Evolutionary conservation across 78 protist species (phyloP).

Genomic region (Dictyostelium citrinum): DNA sequence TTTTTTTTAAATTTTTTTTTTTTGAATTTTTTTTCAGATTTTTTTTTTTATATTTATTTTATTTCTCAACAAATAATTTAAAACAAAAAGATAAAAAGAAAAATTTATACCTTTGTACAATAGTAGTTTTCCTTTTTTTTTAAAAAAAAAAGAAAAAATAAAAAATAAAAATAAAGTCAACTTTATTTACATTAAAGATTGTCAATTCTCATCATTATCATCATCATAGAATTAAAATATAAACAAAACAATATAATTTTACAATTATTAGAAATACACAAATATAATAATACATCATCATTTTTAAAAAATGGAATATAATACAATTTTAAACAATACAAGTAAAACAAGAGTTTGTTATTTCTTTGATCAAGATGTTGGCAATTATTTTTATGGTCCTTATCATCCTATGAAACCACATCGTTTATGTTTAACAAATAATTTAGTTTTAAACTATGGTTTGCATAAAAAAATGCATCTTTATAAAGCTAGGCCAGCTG

Average conservation of each 20-base stretch:
- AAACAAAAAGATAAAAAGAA: neutral
- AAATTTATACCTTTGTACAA: neutral
- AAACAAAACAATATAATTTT: neutral
- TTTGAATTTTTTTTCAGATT: neutral
- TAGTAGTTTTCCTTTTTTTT: neutral
- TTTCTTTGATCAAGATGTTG: slow-evolving; percentile 79
- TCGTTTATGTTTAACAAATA: slow-evolving; percentile 94
- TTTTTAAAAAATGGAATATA: neutral
- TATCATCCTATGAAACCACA: slow-evolving; percentile 99
- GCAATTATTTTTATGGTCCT: slow-evolving; percentile 86
- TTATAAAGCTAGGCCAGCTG: slow-evolving; percentile 93
- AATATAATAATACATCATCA: neutral
- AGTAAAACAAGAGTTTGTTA: slow-evolving; percentile 74
- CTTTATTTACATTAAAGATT: neutral
- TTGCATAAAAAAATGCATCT: slow-evolving; percentile 89
- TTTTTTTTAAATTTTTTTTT: neutral
- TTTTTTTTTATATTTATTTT: neutral
- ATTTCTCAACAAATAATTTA: neutral
- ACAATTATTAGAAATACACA: neutral
- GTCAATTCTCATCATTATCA: neutral
- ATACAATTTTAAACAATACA: slow-evolving; percentile 33
- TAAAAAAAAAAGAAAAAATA: too few relatives aligned
- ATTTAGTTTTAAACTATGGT: slow-evolving; percentile 95
- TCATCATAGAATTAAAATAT: too few relatives aligned
- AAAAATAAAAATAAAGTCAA: neutral